phyloP scores from a whole-genome alignment of 345 rosid genomes.

The Microthlaspi erraticum region DNA sequence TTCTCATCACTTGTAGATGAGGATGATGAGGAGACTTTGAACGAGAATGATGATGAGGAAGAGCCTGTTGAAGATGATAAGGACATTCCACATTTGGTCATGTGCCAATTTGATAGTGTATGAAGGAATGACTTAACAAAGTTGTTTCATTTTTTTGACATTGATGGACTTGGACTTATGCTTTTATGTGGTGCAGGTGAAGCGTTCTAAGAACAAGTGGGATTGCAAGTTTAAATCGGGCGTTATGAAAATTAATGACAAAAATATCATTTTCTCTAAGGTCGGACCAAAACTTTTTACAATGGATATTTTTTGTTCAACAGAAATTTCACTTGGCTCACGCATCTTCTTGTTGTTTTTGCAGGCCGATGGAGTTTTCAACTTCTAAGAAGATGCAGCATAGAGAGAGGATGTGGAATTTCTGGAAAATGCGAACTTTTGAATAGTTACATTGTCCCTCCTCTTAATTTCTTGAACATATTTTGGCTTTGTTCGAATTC shows the following conservation, averaged over 20 bases:
- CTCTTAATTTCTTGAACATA: neutral
- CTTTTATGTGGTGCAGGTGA: conserved; percentile 26
- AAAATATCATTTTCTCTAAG: conserved; percentile 7
- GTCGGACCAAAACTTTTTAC: neutral
- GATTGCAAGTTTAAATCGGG: conserved; percentile 13
- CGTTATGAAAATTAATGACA: conserved; percentile 22
- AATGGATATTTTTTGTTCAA: neutral
- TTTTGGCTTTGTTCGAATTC: conserved; percentile 1
- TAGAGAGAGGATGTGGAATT: neutral
- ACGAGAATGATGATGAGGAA: conserved; percentile 27
- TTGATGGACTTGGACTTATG: neutral
- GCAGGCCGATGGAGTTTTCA: conserved; percentile 36
- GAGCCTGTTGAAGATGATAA: conserved; percentile 1
- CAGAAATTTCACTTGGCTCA: neutral
- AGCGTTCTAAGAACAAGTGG: conserved; percentile 29
- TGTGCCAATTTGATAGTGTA: conserved; percentile 33
- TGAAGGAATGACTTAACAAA: neutral
- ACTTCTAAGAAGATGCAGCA: conserved; percentile 18
- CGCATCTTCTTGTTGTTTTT: neutral
- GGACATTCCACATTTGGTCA: conserved; percentile 5
- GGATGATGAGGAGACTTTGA: conserved; percentile 31
- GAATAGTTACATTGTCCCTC: neutral
- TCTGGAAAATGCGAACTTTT: neutral
- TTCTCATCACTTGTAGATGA: conserved; percentile 21
- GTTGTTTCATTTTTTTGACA: neutral